Percentiles rank a stretch among this genome's conserved stretches.
Conservation (phyloP, 768 basidiomycete species). For the Boletus reticuloceps region DNA sequence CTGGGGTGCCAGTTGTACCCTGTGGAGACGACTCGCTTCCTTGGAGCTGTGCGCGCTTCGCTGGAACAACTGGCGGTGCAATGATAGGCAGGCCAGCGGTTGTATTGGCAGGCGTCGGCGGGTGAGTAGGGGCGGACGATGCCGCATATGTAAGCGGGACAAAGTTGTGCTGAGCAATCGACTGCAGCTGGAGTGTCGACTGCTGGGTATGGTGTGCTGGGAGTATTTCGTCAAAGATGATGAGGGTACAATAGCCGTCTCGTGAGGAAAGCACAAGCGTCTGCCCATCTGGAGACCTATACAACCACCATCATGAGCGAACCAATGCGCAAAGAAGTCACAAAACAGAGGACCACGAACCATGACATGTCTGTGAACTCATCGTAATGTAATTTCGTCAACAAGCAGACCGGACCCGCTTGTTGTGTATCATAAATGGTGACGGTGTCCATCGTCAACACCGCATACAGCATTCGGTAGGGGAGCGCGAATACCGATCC, state of each 20-base stretch:
- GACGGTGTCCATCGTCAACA: constrained; percentile 95
- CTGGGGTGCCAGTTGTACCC: constrained; percentile 29
- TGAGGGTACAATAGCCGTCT: constrained; percentile 95
- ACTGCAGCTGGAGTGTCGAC: constrained; percentile 84
- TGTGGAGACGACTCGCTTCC: constrained; percentile 8
- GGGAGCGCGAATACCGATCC: constrained; percentile 84
- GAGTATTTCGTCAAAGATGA: constrained; percentile 93
- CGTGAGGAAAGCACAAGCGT: constrained; percentile 87
- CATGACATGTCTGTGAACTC: constrained; percentile 97
- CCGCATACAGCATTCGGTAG: constrained; percentile 92
- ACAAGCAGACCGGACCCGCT: constrained; percentile 83
- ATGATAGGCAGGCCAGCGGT: constrained; percentile 36
- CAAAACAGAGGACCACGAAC: constrained; percentile 45
- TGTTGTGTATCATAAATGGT: constrained; percentile 98
- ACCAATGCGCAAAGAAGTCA: not conserved
- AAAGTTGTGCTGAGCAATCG: constrained; percentile 83
- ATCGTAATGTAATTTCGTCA: constrained; percentile 95
- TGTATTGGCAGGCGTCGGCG: constrained; percentile 28
- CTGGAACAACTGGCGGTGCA: constrained; percentile 29
- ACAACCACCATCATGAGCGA: constrained; percentile 1
- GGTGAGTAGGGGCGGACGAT: constrained; percentile 17
- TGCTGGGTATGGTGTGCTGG: constrained; percentile 88
- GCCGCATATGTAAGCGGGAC: constrained; percentile 50
- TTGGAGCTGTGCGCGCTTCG: constrained; percentile 38
- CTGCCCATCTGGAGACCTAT: constrained; percentile 95